These are phyloP conservation scores for Camellia lanceoleosa DNA, from an alignment of 148 eudicot genomes.

Conservation along the genomic window DNA sequence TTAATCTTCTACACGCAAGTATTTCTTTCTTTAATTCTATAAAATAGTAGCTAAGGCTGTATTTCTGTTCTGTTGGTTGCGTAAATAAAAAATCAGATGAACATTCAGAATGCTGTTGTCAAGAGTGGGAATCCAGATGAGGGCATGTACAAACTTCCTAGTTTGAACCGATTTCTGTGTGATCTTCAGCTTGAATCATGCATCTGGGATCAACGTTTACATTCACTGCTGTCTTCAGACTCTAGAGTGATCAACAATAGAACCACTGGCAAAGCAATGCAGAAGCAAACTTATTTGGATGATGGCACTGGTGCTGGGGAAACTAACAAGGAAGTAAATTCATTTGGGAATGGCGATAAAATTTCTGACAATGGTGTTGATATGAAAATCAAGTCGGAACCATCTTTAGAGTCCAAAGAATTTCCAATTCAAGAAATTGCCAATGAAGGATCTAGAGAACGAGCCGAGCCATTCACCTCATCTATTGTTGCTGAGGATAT, in stretches of 20 bases:
- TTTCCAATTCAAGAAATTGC: conserved; percentile 27
- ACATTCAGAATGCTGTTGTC: conserved; percentile 36
- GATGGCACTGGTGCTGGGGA: conserved; percentile 19
- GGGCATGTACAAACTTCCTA: conserved; percentile 46
- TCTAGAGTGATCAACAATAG: conserved; percentile 20
- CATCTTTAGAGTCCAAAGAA: conserved; percentile 23
- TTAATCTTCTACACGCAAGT: neutral
- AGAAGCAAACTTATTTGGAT: conserved; percentile 5
- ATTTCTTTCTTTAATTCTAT: neutral
- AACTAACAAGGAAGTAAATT: conserved; percentile 10
- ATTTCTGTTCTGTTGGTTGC: conserved; percentile 11
- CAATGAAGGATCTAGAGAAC: conserved; percentile 27
- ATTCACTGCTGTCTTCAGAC: conserved; percentile 58
- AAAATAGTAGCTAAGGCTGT: conserved; percentile 1
- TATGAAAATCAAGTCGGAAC: conserved; percentile 28
- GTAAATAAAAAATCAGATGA: conserved; percentile 39
- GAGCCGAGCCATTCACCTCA: conserved; percentile 12
- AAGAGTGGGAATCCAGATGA: conserved; percentile 37
- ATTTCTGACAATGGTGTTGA: conserved; percentile 19
- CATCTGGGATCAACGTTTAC: conserved; percentile 76
- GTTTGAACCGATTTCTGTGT: conserved; percentile 57
- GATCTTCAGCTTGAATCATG: conserved; percentile 75
- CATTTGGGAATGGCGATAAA: conserved; percentile 14
- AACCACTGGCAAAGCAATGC: conserved; percentile 16
- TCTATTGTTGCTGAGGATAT: conserved; percentile 18